A percentile compares a stretch with the other conserved stretches of the same genome.
Evolutionary conservation across 225 moss, liverwort and hornwort genomes (phyloP).

Genomic region (Sphagnum contortum): DNA sequence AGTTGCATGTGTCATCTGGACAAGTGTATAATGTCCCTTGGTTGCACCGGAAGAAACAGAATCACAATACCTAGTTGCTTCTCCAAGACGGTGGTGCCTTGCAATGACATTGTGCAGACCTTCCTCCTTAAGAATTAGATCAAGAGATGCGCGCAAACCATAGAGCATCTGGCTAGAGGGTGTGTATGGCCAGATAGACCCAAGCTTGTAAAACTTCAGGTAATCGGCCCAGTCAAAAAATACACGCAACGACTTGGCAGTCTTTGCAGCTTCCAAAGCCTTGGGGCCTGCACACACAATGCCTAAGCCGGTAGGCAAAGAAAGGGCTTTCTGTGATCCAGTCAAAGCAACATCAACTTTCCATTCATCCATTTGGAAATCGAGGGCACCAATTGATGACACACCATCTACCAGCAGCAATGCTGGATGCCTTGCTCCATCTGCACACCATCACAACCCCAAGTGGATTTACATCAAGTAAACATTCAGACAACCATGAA

Average conservation of each 20-base stretch:
- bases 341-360: slow-evolving; percentile 41
- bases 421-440: slow-evolving; percentile 29
- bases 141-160: slow-evolving; percentile 34
- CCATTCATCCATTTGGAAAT: slow-evolving; percentile 51
- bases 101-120: slow-evolving; percentile 40
- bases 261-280: slow-evolving; percentile 33
- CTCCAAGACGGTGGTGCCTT: slow-evolving; percentile 32
- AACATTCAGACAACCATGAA: too few relatives aligned
- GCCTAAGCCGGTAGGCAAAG: slow-evolving; percentile 39
- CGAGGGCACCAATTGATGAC: slow-evolving; percentile 38
- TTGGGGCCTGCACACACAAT: slow-evolving; percentile 37
- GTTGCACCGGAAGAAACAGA: neutral
- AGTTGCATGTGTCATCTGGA: too few relatives aligned
- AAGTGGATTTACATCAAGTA: neutral
- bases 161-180: slow-evolving; percentile 43
- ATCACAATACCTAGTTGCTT: slow-evolving; percentile 19
- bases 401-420: slow-evolving; percentile 42
- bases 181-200: slow-evolving; percentile 40
- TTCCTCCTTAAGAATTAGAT: slow-evolving; percentile 39
- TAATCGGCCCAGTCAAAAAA: slow-evolving; percentile 52
- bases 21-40: too few relatives aligned
- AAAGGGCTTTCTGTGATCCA: slow-evolving; percentile 41
- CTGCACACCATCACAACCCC: slow-evolving; percentile 2
- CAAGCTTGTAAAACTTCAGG: slow-evolving; percentile 16
- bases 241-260: slow-evolving; percentile 23